Conservation (phyloP, 169 alveolate genomes). For the Toxoplasma gondii region DNA sequence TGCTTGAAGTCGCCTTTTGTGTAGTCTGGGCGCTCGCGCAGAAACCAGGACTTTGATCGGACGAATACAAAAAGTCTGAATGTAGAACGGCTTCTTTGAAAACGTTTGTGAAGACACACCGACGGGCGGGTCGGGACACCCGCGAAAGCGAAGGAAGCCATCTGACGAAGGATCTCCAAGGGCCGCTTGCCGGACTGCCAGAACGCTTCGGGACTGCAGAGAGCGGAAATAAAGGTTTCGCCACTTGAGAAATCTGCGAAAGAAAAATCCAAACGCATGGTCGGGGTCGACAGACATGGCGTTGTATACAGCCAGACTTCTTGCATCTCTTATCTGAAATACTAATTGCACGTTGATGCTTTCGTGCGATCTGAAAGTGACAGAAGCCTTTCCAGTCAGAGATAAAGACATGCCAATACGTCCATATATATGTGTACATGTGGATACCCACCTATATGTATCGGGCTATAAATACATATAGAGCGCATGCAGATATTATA, state of each 20-base stretch:
- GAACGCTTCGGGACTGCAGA: constrained; percentile 53
- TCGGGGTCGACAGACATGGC: not conserved
- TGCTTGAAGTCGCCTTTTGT: not conserved
- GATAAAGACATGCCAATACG: too few species aligned
- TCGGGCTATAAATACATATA: too few species aligned
- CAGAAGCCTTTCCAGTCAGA: too few species aligned
- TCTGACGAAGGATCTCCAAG: not conserved
- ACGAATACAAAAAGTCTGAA: constrained; percentile 54
- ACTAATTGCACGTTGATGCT: too few species aligned
- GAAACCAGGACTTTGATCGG: constrained; percentile 57
- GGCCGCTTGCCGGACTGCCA: constrained; percentile 60
- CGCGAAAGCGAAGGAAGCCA: constrained; percentile 61
- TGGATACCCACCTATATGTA: too few species aligned
- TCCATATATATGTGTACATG: too few species aligned
- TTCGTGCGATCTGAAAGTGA: too few species aligned
- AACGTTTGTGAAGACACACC: not conserved
- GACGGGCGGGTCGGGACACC: constrained; percentile 46
- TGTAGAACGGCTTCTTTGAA: constrained; percentile 41
- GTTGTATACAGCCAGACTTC: too few species aligned
- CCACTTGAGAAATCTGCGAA: not conserved
- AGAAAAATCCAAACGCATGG: not conserved
- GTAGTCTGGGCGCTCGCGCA: constrained; percentile 56
- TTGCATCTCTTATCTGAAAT: too few species aligned
- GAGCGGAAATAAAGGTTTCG: constrained; percentile 57
- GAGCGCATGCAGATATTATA: too few species aligned